Evolutionary conservation across 352 stramenopile species (phyloP).

Genomic region (Pythium aquatile): DNA sequence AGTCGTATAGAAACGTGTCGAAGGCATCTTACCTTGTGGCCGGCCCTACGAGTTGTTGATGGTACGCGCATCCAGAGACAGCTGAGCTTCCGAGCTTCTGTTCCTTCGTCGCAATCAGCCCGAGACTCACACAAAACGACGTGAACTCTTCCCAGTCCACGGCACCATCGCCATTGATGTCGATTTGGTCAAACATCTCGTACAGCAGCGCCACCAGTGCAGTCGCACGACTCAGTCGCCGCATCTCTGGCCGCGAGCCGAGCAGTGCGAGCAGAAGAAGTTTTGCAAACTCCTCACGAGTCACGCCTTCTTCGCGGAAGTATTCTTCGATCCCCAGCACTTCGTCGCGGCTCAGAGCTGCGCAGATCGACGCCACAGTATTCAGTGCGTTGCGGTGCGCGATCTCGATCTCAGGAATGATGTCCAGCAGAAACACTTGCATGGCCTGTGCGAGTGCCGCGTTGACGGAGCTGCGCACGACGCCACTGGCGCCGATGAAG

Average conservation of each 20-base stretch:
- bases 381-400: too few species aligned
- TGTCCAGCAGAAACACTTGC: too few species aligned
- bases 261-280: constrained; percentile 52
- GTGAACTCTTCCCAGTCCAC: constrained; percentile 89
- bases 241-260: constrained; percentile 38
- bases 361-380: constrained; percentile 58
- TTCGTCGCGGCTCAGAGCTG: constrained; percentile 53
- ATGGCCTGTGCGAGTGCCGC: too few species aligned
- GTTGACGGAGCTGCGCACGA: too few species aligned
- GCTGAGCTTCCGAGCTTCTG: constrained; percentile 15
- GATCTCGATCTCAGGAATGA: too few species aligned
- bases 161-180: constrained; percentile 75
- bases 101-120: constrained; percentile 48
- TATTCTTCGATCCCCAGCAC: constrained; percentile 54
- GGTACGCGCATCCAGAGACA: constrained; percentile 16
- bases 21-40: background rate
- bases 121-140: constrained; percentile 70
- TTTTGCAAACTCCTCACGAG: constrained; percentile 50
- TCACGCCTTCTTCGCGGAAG: constrained; percentile 40
- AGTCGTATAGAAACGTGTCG: too few species aligned
- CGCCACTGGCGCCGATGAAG: too few species aligned
- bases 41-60: constrained; percentile 18
- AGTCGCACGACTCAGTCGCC: constrained; percentile 30
- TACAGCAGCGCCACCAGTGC: constrained; percentile 50
- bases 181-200: constrained; percentile 82